A percentile compares a stretch with the other conserved stretches of the same genome.
Evolutionary conservation across 305 asterid species (phyloP).

Genomic region (Fraxinus dipetala): DNA sequence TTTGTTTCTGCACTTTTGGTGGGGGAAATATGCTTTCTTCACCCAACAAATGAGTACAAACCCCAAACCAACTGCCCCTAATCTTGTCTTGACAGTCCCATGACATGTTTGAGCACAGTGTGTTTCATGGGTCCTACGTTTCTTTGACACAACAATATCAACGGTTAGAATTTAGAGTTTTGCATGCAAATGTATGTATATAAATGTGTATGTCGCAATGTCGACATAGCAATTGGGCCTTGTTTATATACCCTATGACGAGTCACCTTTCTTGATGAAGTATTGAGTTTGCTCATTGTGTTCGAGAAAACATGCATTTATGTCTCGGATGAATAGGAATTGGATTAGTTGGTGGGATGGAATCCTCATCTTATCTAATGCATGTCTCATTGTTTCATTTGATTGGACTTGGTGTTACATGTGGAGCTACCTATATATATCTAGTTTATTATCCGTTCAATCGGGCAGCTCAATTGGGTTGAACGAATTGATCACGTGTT

Average conservation of each 20-base stretch:
- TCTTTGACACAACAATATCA: conserved; percentile 19
- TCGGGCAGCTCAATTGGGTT: neutral
- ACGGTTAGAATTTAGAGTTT: neutral
- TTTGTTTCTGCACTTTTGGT: conserved; percentile 36
- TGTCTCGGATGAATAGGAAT: neutral
- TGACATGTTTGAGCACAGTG: conserved; percentile 47
- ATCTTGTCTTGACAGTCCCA: conserved; percentile 52
- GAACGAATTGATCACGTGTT: neutral
- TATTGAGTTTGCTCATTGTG: neutral
- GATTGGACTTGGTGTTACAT: neutral
- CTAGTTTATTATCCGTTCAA: neutral
- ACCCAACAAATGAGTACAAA: conserved; percentile 36
- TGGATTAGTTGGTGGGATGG: conserved; percentile 4
- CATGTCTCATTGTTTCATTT: neutral
- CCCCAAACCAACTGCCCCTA: conserved; percentile 24
- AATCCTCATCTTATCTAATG: neutral
- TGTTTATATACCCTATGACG: neutral
- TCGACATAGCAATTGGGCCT: neutral
- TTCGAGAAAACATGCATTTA: neutral
- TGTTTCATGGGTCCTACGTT: conserved; percentile 41
- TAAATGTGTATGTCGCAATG: neutral
- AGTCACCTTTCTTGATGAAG: neutral
- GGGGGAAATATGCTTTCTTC: conserved; percentile 44
- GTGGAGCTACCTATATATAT: neutral
- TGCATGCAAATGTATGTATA: neutral